These are phyloP conservation scores for Lecanoromycetidae sp. DNA, from an alignment of 2,329 filamentous ascomycete genomes.

Conservation along the genomic window DNA sequence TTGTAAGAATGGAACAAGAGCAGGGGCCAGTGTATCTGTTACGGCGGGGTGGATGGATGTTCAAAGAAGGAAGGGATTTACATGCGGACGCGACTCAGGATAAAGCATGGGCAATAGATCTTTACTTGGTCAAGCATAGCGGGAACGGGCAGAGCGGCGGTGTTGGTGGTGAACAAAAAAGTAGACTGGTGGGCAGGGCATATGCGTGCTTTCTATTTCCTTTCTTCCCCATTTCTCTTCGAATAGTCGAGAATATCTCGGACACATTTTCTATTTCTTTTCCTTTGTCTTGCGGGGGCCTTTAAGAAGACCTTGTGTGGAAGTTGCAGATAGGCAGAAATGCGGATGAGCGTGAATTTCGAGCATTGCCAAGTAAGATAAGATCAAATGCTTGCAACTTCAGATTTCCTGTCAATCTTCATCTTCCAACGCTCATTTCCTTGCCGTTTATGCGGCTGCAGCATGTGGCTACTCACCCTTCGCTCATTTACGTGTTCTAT, in stretches of 20 bases:
- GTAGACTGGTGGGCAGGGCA: slow-evolving; percentile 4
- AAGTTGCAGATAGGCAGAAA: no score
- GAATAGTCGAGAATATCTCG: no score
- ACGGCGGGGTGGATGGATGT: not conserved
- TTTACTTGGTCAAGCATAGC: slow-evolving; percentile 19
- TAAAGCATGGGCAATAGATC: slow-evolving; percentile 17
- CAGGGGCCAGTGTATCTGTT: slow-evolving; percentile 1
- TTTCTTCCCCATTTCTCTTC: slow-evolving; percentile 2
- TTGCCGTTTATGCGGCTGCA: no score
- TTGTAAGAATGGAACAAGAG: not conserved
- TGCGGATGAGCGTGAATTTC: no score
- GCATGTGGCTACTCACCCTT: no score
- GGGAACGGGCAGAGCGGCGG: slow-evolving; percentile 14
- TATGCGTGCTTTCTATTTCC: not conserved
- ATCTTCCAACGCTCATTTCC: no score
- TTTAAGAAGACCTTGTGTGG: no score
- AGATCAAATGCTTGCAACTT: no score
- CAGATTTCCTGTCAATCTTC: no score
- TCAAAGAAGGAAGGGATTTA: not conserved
- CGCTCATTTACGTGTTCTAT: no score
- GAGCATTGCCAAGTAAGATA: no score
- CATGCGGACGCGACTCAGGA: slow-evolving; percentile 17
- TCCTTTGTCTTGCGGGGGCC: not conserved
- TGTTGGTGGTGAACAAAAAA: slow-evolving; percentile 16
- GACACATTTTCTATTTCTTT: not conserved